These are phyloP conservation scores for Funneliformis mosseae DNA, from an alignment of 192 early-diverging fungal species.

Conservation along the genomic window DNA sequence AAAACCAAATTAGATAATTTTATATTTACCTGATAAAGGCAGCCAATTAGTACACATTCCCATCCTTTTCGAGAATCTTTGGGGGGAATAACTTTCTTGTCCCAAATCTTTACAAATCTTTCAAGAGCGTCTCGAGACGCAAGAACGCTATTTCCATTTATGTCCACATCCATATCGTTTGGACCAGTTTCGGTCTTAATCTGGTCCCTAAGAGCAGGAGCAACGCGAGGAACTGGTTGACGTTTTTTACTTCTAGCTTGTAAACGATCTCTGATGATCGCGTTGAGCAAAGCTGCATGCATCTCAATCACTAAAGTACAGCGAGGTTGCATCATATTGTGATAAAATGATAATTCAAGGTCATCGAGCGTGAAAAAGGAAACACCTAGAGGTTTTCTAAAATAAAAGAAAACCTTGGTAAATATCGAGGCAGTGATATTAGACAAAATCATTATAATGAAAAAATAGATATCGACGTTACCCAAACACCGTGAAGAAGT, in stretches of 20 bases:
- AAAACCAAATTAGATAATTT: neutral
- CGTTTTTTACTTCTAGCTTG: conserved; percentile 13
- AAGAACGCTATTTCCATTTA: conserved; percentile 27
- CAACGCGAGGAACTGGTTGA: neutral
- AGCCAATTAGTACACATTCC: conserved; percentile 52
- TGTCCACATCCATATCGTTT: conserved; percentile 21
- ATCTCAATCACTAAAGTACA: conserved; percentile 6
- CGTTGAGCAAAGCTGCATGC: conserved; percentile 6
- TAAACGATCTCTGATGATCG: conserved; percentile 15
- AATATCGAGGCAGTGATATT: neutral
- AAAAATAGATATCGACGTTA: conserved; percentile 9
- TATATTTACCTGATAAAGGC: conserved; percentile 50
- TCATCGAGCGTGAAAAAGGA: conserved; percentile 2
- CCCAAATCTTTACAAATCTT: conserved; percentile 50
- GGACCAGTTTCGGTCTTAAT: conserved; percentile 26
- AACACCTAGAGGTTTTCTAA: neutral
- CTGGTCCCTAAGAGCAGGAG: neutral
- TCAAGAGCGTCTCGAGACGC: conserved; percentile 44
- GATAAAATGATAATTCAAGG: conserved; percentile 1
- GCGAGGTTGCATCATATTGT: neutral
- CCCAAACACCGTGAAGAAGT: conserved; percentile 66
- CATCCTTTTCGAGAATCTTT: conserved; percentile 46
- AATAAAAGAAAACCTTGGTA: neutral
- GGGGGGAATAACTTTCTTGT: conserved; percentile 37
- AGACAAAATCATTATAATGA: conserved; percentile 24